Evolutionary conservation across 106 monocot species (phyloP), one percentile per base, ranked within the genome.

Genomic region (Dioscorea dumetorum): DNA sequence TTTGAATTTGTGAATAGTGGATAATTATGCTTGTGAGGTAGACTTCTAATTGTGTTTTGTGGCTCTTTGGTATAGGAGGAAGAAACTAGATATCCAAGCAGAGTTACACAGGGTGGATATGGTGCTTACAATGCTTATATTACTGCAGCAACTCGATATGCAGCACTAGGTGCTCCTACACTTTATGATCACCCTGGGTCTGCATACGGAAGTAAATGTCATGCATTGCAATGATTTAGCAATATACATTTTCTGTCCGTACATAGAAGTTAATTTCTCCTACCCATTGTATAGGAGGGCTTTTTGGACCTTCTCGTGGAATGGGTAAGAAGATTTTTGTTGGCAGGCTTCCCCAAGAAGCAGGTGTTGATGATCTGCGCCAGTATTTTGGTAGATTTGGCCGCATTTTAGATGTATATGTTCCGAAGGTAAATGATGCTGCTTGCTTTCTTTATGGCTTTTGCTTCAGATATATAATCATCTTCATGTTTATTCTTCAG

Each of bases 351-450:
- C 91, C 95, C n/a, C 87, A 82, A 41, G 97, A 92, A 52, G 91
- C 97, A 57, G 89, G 66, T 77, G 74, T 75, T 68, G 91, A 90
- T 24, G 97, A 97, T 81, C 58, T 97, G 57, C 79, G 91, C 23
- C 78, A 89, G 67, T 92, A 97, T 61, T 97, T 97, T 72, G 80
- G 97, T 33, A 86, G 82, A 84, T 97, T 92, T 83, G 97, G 97
- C 16, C 86, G 84, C 48, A 92, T 97, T 50, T 9, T 79, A 13
- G 97, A 97, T 79, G 91, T 85, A 10, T 97, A 91, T 83, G 85
- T 97, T 72, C 97, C 97, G 24, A 97, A 97, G 86, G 97, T 92
- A 81, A 74, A 35, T 9, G 41, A 17, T 57, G 31, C 15, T 75
- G n/a, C 57, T 51, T 33, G 33, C 41, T 13, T 48, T 22, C 15